Conservation (phyloP, 805 yeast species). For the Tetrapisispora nanseiensis region DNA sequence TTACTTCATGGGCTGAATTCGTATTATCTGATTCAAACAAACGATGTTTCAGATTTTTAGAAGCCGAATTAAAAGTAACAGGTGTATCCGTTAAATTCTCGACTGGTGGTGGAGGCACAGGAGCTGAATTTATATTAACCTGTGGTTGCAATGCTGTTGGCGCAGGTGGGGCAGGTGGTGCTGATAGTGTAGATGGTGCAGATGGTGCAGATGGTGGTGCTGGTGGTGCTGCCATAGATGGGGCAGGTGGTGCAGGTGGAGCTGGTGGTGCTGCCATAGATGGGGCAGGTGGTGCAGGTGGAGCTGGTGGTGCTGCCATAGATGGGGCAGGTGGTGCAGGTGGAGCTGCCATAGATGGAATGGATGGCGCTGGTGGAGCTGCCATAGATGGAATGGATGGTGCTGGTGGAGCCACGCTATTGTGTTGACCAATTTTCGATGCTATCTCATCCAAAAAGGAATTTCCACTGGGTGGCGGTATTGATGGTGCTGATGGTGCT, state of each 20-base stretch:
- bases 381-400: conserved; percentile 11
- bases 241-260: neutral
- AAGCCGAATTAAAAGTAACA: no score
- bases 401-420: conserved; percentile 24
- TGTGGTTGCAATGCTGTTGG: conserved; percentile 12
- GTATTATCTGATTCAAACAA: conserved; percentile 23
- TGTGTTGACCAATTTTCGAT: conserved; percentile 15
- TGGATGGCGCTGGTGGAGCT: no score
- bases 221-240: conserved; percentile 11
- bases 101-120: conserved; percentile 14
- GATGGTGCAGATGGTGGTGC: conserved; percentile 22
- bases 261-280: conserved; percentile 18
- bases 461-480: conserved; percentile 9
- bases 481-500: conserved; percentile 13
- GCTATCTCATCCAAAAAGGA: conserved; percentile 27
- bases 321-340: conserved; percentile 16
- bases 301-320: conserved; percentile 12
- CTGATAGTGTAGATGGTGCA: conserved; percentile 11
- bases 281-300: conserved; percentile 8
- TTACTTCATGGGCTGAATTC: conserved; percentile 23
- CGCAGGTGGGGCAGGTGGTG: conserved; percentile 14
- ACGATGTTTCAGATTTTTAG: conserved; percentile 18
- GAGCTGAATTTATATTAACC: conserved; percentile 14
- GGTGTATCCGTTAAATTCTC: conserved; percentile 9
- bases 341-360: conserved; percentile 10